These are phyloP conservation scores for Syncephalastrum sp. DNA, from an alignment of 371 early-diverging fungal genomes.

Conservation along the genomic window DNA sequence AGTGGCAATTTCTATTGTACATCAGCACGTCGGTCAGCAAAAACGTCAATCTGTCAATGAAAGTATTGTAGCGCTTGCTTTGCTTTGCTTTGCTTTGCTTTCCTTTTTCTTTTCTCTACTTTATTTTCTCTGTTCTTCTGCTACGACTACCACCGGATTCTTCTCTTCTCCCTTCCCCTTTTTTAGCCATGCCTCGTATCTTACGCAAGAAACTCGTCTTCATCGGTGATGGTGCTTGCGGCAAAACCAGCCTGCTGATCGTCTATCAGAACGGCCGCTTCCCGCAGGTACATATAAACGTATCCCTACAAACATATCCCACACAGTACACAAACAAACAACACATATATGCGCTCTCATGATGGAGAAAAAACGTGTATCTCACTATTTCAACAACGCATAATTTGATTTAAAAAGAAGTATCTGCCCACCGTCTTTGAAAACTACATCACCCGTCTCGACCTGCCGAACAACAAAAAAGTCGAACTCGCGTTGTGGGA, in stretches of 20 bases:
- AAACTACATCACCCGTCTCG: conserved; percentile 80
- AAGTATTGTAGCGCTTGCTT: too few relatives aligned
- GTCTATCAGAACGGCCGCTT: conserved; percentile 41
- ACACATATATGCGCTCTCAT: neutral
- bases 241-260: conserved; percentile 40
- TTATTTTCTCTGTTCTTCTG: conserved; percentile 1
- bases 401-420: too few relatives aligned
- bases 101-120: conserved; percentile 1
- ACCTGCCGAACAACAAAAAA: conserved; percentile 67
- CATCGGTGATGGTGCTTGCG: conserved; percentile 42
- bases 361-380: conserved; percentile 1
- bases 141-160: neutral
- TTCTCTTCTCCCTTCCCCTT: neutral
- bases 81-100: neutral
- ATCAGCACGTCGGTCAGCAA: neutral
- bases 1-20: too few relatives aligned
- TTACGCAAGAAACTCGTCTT: conserved; percentile 36
- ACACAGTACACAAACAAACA: too few relatives aligned
- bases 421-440: conserved; percentile 85
- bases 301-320: neutral
- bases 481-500: conserved; percentile 91
- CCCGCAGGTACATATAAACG: conserved; percentile 25
- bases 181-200: conserved; percentile 5
- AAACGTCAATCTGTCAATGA: neutral
- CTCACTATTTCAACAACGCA: neutral